Percentiles rank a stretch among this genome's conserved stretches.
These are phyloP conservation scores for Pseudogymnoascus sp. DNA, from an alignment of 2,329 filamentous ascomycete species.

Conservation along the genomic window DNA sequence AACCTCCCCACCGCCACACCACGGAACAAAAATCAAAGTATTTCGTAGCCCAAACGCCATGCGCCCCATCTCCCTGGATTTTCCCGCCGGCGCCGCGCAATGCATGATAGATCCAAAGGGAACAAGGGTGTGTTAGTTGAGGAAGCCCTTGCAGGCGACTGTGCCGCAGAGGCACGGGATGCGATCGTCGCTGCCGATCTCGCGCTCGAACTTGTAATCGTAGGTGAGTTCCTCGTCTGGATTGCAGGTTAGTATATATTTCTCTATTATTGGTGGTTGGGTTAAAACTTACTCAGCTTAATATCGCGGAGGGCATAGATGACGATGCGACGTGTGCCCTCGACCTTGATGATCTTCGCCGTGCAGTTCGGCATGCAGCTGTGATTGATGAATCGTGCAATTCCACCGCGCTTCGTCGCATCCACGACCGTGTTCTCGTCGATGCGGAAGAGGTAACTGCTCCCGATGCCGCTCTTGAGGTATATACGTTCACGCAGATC, in stretches of 20 bases:
- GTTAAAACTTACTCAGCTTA: slow-evolving; percentile 67
- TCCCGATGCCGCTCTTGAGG: slow-evolving; percentile 92
- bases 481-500: slow-evolving; percentile 90
- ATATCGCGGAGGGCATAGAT: slow-evolving; percentile 98
- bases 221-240: slow-evolving; percentile 97
- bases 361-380: slow-evolving; percentile 98
- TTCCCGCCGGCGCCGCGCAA: neutral
- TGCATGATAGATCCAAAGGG: slow-evolving; percentile 7
- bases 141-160: slow-evolving; percentile 94
- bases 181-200: slow-evolving; percentile 87
- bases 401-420: slow-evolving; percentile 96
- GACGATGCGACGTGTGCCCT: slow-evolving; percentile 96
- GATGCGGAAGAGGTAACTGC: slow-evolving; percentile 95
- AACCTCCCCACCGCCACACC: neutral
- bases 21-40: neutral
- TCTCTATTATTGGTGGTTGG: neutral
- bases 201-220: slow-evolving; percentile 99
- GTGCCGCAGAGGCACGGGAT: slow-evolving; percentile 97
- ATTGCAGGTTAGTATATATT: slow-evolving; percentile 17
- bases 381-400: slow-evolving; percentile 97
- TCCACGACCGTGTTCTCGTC: slow-evolving; percentile 97
- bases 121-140: slow-evolving; percentile 59
- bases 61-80: slow-evolving; percentile 3
- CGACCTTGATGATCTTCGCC: slow-evolving; percentile 98
- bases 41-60: neutral